Conservation (phyloP, 2,329 filamentous ascomycete species). For the Stachybotrys echinatus region DNA sequence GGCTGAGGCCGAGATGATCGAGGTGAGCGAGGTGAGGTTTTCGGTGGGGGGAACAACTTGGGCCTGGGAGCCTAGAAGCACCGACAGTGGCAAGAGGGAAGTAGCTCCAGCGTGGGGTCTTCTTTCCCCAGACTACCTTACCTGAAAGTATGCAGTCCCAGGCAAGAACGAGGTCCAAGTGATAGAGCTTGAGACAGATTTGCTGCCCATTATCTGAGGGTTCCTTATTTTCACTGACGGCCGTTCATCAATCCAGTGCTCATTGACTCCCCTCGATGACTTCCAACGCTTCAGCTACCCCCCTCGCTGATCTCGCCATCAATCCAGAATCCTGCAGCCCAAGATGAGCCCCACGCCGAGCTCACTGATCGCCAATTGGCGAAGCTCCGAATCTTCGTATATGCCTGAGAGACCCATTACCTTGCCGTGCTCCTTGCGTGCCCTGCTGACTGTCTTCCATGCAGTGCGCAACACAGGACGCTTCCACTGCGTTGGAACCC, state of each 20-base stretch:
- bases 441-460: constrained; percentile 9
- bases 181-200: too few relatives aligned
- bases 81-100: too few relatives aligned
- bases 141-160: too few relatives aligned
- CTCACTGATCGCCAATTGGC: constrained; percentile 8
- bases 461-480: constrained; percentile 9
- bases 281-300: neutral
- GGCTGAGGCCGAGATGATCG: too few relatives aligned
- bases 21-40: too few relatives aligned
- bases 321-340: constrained; percentile 11
- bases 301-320: neutral
- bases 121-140: too few relatives aligned
- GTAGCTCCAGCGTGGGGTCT: too few relatives aligned
- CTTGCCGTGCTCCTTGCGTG: constrained; percentile 13
- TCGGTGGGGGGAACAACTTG: too few relatives aligned
- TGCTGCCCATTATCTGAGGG: too few relatives aligned
- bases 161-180: too few relatives aligned
- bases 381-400: constrained; percentile 11
- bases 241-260: neutral
- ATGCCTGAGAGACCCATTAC: constrained; percentile 17
- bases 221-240: too few relatives aligned
- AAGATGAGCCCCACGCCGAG: constrained; percentile 11
- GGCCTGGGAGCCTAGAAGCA: too few relatives aligned
- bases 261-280: neutral
- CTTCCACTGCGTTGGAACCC: constrained; percentile 14